Evolutionary conservation across 495 filamentous ascomycete genomes (phyloP), one percentile per base, ranked within the genome.

Genomic region (Pyrenula massariospora): DNA sequence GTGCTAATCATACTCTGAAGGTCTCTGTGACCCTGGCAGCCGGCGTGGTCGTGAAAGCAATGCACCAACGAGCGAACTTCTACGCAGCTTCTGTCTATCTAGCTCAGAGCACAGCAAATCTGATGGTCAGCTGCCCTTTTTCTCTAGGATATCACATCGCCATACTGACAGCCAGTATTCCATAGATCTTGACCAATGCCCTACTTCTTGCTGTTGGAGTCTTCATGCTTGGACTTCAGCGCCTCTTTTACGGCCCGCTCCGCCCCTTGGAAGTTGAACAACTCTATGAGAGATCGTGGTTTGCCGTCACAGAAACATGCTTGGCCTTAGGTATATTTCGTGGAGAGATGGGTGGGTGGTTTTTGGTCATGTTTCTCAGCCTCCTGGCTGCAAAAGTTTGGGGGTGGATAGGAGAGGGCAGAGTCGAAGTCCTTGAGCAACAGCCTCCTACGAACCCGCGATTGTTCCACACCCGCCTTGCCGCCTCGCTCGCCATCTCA

Each of bases 271-370:
- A 98, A 70, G 88, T 90, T 56, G 93, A 98, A 70, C 92, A 96
- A 67, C 80, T 98, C 5, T 96, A 95, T 69, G 93, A 98, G 68
- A 93, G 91, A 68, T 89, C 85, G 48, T 98, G 93, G 93, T 96
- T 95, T 65, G 91, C 92, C 53, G 84, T 98, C 48, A 95, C 91
- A 22, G 93, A 98, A 68, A 97, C 93, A 60, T 91, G 88, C 68
- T 78, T 98, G 48, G 93, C 94, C 15, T 96, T 97, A 92, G 96
- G 92, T n/a, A 96, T 95, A 60, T 98, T 98, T 67, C 80, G 93
- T 21, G 93, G 96, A 55, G 89, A 95, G 66, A 80, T 97, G 25
- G 94, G 95, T 50, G 86, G 82, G 24, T 94, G 89, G 82, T 96
- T 97, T 63, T 70, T 97, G 53, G 81, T 93, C 60, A 97, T 97